Base-by-base conservation (phyloP, 2,329 filamentous ascomycete species). In the Cladosporium sp. region DNA sequence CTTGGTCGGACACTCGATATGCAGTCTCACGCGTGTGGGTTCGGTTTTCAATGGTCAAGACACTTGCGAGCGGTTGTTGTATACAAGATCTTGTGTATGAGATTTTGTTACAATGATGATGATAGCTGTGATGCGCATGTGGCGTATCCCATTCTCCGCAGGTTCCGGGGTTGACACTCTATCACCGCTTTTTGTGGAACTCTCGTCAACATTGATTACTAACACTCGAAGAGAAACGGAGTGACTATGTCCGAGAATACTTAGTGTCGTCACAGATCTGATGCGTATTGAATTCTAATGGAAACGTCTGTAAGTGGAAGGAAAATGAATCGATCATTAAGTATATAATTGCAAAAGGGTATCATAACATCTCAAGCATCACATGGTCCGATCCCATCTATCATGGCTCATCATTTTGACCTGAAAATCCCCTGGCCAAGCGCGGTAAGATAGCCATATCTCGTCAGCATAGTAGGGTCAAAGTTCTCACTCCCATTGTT, bases 381-480 rank as follows among this genome's bases (percentile, higher is more conserved):
- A n/a, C 43, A 19, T 28, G 15, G 25, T 17, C 12, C 8, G 1
- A n/a, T 28, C 9, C 8, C 22, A 28, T 12, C 43, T 47, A 20
- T 11, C 17, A 19, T 12, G 11, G 6, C 15, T 11, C 51, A 45
- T 39, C 36, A 56, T 19, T 56, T 56, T 14, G 62, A 66, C 45
- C 64, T 63, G 59, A 74, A 73, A 47, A 67, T 62, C 3, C 72
- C 73, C 62, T 73, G 72, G 15, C 71, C 72, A 8, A 75, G 57
- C 14, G 70, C 71, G 42, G 68, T 73, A 45, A 75, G 59, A 61
- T 74, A 75, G 1, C 73, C 73, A 67, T 73, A 73, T 59, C 73
- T 65, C 38, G 73, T 74, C 60, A 75, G 63, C 67, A 68, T 68
- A 1, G 72, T 74, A 39, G 73, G 72, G 62, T 75, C 72, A 55